These are phyloP conservation scores for Chamaecyparis obtusa DNA, from an alignment of 75 land plant species.

Conservation along the genomic window DNA sequence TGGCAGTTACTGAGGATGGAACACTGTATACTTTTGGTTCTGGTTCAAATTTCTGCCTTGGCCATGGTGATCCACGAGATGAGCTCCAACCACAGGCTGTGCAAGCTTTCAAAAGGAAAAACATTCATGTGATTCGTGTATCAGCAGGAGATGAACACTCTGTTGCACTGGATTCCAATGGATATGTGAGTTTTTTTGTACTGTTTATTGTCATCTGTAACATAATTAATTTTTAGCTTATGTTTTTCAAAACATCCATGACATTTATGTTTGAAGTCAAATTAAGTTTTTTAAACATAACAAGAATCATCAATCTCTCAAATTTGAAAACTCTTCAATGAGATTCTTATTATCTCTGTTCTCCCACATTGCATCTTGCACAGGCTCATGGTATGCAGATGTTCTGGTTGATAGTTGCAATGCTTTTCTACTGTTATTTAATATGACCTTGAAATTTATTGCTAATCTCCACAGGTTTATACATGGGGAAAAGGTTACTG, in stretches of 20 bases:
- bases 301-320: not conserved
- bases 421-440: not conserved
- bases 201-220: not conserved
- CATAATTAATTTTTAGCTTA: not conserved
- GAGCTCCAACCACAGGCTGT: conserved; percentile 61
- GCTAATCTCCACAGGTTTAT: conserved; percentile 59
- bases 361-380: not conserved
- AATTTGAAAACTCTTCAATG: not conserved
- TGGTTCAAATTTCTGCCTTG: conserved; percentile 82
- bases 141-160: conserved; percentile 96
- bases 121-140: conserved; percentile 60
- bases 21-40: conserved; percentile 79
- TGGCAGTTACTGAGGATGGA: conserved; percentile 74
- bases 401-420: not conserved
- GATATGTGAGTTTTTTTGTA: conserved; percentile 53
- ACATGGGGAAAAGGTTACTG: conserved; percentile 99
- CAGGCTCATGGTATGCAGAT: not conserved
- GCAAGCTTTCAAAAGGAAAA: conserved; percentile 53
- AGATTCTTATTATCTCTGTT: not conserved
- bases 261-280: not conserved
- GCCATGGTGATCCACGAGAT: conserved; percentile 86
- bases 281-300: too few species aligned
- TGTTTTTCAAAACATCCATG: not conserved
- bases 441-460: not conserved
- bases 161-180: conserved; percentile 83